Evolutionary conservation across 805 yeast species (phyloP).

Genomic region (Hanseniaspora mollemarum): DNA sequence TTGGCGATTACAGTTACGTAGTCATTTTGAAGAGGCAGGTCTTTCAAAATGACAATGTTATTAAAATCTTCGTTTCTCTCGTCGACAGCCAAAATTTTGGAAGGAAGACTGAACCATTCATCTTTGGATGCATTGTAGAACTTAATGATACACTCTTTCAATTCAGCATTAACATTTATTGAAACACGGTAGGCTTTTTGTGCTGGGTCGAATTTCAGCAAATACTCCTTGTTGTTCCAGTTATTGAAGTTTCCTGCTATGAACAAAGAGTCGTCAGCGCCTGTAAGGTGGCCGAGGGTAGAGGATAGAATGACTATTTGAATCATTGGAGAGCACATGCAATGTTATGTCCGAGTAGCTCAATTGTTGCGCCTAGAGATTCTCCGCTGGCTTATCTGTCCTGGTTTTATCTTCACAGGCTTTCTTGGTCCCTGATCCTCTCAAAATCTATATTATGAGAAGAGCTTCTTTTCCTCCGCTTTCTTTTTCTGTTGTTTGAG

Average conservation of each 20-base stretch:
- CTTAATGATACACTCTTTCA: neutral
- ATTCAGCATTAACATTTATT: neutral
- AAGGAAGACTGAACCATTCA: constrained; percentile 7
- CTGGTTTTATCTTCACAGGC: no score
- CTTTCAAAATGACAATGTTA: neutral
- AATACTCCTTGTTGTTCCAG: constrained; percentile 1
- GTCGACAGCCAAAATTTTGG: neutral
- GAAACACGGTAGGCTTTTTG: neutral
- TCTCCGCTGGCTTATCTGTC: no score
- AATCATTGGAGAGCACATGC: no score
- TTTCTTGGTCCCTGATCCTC: no score
- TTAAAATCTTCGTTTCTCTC: neutral
- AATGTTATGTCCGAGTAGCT: no score
- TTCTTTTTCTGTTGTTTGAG: no score
- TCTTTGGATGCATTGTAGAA: neutral
- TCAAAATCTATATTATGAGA: no score
- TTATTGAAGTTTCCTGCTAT: constrained; percentile 7
- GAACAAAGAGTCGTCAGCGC: neutral
- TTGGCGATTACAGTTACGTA: neutral
- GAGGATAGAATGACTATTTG: no score
- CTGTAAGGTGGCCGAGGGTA: no score
- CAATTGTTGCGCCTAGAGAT: no score
- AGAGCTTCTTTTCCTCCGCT: no score
- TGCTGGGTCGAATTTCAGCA: neutral
- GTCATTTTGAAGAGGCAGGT: neutral